These are phyloP conservation scores for Melampsora larici-populina DNA, from an alignment of 1,284 basidiomycete genomes.

Conservation along the genomic window DNA sequence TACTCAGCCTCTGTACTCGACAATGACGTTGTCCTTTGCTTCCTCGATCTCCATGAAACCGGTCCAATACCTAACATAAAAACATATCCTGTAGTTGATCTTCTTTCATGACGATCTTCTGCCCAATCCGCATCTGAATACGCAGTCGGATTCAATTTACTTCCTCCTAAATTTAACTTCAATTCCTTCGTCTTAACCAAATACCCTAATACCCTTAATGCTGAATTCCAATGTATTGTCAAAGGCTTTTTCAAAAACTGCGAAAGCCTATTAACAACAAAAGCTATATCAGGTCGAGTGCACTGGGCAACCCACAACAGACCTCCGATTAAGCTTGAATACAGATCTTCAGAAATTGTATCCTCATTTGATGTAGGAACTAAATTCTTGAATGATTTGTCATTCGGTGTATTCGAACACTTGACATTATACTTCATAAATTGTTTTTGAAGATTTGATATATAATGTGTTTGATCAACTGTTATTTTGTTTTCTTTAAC, in stretches of 20 bases:
- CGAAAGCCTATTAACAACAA: constrained; percentile 4
- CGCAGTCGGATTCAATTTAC: background rate
- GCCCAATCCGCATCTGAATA: constrained; percentile 21
- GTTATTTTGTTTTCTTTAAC: no score
- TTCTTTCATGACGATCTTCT: background rate
- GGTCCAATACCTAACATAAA: constrained; percentile 1
- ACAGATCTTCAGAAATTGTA: no score
- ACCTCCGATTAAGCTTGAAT: no score
- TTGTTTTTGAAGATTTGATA: no score
- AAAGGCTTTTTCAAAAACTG: constrained; percentile 5
- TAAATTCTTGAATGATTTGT: no score
- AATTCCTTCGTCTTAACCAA: background rate
- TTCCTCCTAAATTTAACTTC: background rate
- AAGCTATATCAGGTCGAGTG: no score
- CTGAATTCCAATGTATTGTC: constrained; percentile 6
- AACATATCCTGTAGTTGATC: background rate
- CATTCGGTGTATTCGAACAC: no score
- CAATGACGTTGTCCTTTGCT: background rate
- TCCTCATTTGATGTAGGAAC: no score
- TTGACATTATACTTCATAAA: no score
- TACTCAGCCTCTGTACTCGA: no score
- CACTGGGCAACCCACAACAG: no score
- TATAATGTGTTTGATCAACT: no score
- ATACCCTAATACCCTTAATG: background rate
- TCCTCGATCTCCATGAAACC: background rate